Base-by-base conservation (phyloP, 2,329 filamentous ascomycete species). In the Fusarium pseudograminearum region DNA sequence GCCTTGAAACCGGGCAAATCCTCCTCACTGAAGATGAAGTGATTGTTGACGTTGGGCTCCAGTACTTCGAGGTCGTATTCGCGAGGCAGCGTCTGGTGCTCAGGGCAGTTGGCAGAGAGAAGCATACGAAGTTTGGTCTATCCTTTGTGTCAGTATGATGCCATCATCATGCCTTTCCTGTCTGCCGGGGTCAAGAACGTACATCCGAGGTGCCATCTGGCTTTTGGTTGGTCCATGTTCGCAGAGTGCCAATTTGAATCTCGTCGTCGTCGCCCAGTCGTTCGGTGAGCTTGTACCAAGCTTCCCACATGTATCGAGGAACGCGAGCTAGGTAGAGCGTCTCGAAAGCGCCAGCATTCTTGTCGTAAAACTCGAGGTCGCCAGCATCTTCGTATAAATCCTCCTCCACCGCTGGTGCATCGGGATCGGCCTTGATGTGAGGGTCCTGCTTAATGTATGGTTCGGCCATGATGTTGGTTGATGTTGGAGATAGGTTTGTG, bases 1-100 rank as follows among this genome's bases (percentile, higher is more conserved):
- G 77, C 78, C 71, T 81, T 81, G 74, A 78, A 81, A 18, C 78
- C 75, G 1, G 94, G 92, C 24, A 97, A 86, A 76, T 98, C 93
- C 78, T 97, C 94, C 80, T 99, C 96, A 41, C 92, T 94, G 77
- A 99, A 99, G 59, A 98, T 84, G 77, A 92, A 97, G 22, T 94
- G 96, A 80, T 97, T 98, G 75, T 88, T 89, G 34, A 95, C 89
- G n/a, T 87, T 78, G 57, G 79, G 76, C 51, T 85, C 83, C 57
- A 81, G 90, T 47, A 93, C 85, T 47, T 93, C 90, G 61, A 98
- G 83, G 71, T 93, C 88, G 80, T 98, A 99, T 76, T 97, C 93
- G 76, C 93, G 93, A 14, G 94, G 94, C n/a, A 98, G 85, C 7
- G 86, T 82, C 72, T 91, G 86, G 77, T 97, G 93, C 67, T 89